Percentiles rank a stretch among this genome's conserved stretches.
These are phyloP conservation scores for Hemisphaericaspora xylofermentans DNA, from an alignment of 1,139 yeast species.

Conservation along the genomic window DNA sequence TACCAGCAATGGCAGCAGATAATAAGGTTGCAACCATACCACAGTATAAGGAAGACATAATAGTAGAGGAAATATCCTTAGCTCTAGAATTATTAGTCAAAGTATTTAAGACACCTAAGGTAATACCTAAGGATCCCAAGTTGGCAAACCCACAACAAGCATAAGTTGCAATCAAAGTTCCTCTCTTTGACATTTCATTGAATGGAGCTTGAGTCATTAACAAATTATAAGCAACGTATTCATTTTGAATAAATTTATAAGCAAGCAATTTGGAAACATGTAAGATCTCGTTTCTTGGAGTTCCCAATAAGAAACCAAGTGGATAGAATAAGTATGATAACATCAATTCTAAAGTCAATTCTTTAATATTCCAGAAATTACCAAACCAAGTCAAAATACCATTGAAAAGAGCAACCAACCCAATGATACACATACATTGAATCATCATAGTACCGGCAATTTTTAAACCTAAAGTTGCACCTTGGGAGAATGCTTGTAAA, in stretches of 20 bases:
- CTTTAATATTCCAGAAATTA: conserved; percentile 56
- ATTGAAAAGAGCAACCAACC: conserved; percentile 56
- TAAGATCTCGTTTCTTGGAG: conserved; percentile 57
- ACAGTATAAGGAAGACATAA: conserved; percentile 51
- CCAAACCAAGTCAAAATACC: conserved; percentile 66
- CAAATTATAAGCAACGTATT: conserved; percentile 56
- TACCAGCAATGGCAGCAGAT: conserved; percentile 67
- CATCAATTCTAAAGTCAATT: conserved; percentile 56
- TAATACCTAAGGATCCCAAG: conserved; percentile 64
- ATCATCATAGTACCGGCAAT: conserved; percentile 63
- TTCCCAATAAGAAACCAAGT: conserved; percentile 59
- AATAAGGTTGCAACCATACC: conserved; percentile 59
- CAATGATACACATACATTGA: conserved; percentile 64
- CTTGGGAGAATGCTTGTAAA: conserved; percentile 64
- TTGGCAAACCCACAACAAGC: conserved; percentile 68
- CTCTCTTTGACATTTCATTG: conserved; percentile 51
- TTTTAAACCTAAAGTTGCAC: conserved; percentile 60
- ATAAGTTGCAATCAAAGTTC: conserved; percentile 59
- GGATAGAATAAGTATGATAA: conserved; percentile 62
- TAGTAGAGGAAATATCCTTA: conserved; percentile 49
- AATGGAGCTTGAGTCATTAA: conserved; percentile 47
- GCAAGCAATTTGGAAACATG: conserved; percentile 55
- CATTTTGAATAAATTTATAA: conserved; percentile 61
- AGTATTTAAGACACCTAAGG: conserved; percentile 61
- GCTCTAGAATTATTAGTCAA: conserved; percentile 53